Evolutionary conservation across 495 filamentous ascomycete species (phyloP).

Genomic region (Annulohypoxylon moriforme): DNA sequence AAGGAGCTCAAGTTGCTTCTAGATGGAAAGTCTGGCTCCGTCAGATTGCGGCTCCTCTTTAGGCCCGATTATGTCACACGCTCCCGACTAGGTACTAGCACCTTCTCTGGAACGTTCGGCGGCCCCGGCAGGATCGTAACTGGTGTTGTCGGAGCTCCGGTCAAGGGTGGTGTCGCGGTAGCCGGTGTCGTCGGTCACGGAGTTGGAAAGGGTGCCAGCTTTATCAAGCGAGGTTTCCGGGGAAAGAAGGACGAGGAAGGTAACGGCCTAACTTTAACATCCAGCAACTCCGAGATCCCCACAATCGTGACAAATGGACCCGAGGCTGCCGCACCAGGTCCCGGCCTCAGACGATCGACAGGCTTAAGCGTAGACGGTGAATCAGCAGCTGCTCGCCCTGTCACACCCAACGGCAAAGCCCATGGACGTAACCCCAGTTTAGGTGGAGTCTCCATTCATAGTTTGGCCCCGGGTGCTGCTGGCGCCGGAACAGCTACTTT

Average conservation of each 20-base stretch:
- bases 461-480: conserved; percentile 64
- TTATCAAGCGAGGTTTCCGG: conserved; percentile 82
- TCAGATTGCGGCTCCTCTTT: conserved; percentile 90
- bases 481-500: conserved; percentile 82
- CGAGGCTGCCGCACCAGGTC: conserved; percentile 48
- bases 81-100: conserved; percentile 87
- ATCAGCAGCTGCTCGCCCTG: conserved; percentile 43
- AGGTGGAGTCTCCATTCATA: conserved; percentile 68
- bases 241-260: conserved; percentile 70
- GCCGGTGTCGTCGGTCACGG: conserved; percentile 76
- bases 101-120: conserved; percentile 92
- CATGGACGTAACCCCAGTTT: conserved; percentile 78
- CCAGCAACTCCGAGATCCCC: conserved; percentile 56
- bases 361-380: conserved; percentile 48
- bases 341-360: conserved; percentile 51
- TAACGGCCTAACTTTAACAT: conserved; percentile 44
- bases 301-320: conserved; percentile 56
- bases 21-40: conserved; percentile 87
- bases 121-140: conserved; percentile 90
- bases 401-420: conserved; percentile 52
- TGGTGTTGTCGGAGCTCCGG: conserved; percentile 80
- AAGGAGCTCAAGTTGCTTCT: conserved; percentile 78
- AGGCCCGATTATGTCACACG: conserved; percentile 91
- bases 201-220: conserved; percentile 87
- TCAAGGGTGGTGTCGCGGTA: conserved; percentile 87